Base-by-base conservation (phyloP, 2,329 filamentous ascomycete genomes). In the Dendrostoma leiphaemia region DNA sequence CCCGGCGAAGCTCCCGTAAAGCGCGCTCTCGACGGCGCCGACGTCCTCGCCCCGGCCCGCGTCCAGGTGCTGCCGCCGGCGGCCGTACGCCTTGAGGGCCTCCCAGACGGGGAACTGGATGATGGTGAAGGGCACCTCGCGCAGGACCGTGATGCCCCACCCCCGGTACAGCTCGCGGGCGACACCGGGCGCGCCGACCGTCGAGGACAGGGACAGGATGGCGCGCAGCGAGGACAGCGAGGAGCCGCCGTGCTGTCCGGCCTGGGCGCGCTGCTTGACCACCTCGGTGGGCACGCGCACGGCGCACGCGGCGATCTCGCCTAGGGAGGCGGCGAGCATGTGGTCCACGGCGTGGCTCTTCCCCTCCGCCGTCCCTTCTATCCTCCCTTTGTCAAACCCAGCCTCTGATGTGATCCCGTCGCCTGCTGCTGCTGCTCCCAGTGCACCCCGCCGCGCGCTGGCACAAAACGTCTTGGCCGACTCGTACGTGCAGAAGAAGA, bases 71-170 rank as follows among this genome's bases (percentile, higher is more conserved):
- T 43, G 56, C 31, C 65, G 66, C 43, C 74, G 67, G 45, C 76
- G 69, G 37, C 73, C 64, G 81, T 83, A 90, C 38, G 78, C 77
- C 79, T 97, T 97, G 80, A 97, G 82, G 4, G 81, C 85, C 73
- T 99, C 94, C 94, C 94, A 99, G 59, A 99, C 80, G 43, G 94
- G 94, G 69, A 99, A 99, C 72, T 99, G 94, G 59, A 99, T 89
- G 9, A 97, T 86, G 3, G 95, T 97, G 66, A 99, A 99, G 4
- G 94, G 94, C 58, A 99, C 92, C 77, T 99, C 94, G 56, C 94
- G 85, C 74, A 97, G 88, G 49, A 99, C 86, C 2, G 94, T 99
- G 63, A 97, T 91, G 17, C 85, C 83, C 81, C 91, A 96, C 1
- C 95, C 94, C 32, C 94, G 81, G 71, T 99, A 99, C 53, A 99